Conservation (phyloP, 2,329 filamentous ascomycete genomes). For the Diaporthe vexans region DNA sequence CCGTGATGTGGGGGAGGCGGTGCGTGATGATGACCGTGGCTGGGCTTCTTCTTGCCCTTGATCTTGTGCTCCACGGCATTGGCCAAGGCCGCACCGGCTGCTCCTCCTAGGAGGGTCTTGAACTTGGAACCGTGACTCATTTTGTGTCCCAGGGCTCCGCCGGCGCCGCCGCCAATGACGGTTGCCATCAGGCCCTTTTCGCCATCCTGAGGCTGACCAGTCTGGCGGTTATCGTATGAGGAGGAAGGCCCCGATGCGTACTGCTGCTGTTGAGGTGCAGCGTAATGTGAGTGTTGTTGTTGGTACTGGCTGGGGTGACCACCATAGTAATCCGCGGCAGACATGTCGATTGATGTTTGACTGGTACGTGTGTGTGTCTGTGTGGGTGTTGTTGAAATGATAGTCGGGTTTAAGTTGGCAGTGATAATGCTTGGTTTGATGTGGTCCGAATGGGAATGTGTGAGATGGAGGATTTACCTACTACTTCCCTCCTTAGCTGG, state of each 20-base stretch:
- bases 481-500: background rate
- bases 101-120: conserved; percentile 65
- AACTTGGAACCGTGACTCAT: conserved; percentile 65
- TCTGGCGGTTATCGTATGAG: conserved; percentile 27
- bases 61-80: conserved; percentile 64
- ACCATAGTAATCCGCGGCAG: conserved; percentile 46
- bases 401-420: background rate
- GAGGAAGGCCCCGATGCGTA: conserved; percentile 38
- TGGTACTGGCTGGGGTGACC: conserved; percentile 35
- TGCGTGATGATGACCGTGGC: conserved; percentile 38
- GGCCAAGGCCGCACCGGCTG: conserved; percentile 68
- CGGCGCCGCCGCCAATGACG: conserved; percentile 65
- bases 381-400: background rate
- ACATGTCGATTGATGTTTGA: conserved; percentile 41
- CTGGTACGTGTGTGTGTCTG: background rate
- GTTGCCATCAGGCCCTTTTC: conserved; percentile 70
- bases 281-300: conserved; percentile 27
- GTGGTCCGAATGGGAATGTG: background rate
- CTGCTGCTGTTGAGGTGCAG: conserved; percentile 42
- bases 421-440: background rate
- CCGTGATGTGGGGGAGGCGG: conserved; percentile 32
- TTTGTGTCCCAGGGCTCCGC: conserved; percentile 68
- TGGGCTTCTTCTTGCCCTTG: conserved; percentile 47
- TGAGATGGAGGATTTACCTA: background rate
- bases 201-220: conserved; percentile 52